phyloP scores from a whole-genome alignment of 2,329 filamentous ascomycete species.

The Penicillium rolfsii region DNA sequence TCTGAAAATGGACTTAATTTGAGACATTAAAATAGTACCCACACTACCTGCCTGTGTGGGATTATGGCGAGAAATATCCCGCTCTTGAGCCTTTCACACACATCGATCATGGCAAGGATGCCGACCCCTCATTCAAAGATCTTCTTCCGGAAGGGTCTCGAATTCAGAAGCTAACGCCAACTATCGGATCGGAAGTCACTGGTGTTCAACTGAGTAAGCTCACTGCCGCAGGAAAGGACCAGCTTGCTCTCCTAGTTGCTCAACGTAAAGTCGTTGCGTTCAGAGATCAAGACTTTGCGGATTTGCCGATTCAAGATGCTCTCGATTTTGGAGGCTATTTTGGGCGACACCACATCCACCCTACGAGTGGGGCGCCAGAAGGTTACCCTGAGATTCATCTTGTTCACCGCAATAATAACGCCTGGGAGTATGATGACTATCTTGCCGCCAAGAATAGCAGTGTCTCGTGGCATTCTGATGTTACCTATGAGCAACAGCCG shows the following conservation, averaged over 20 bases:
- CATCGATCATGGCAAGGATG: constrained; percentile 45
- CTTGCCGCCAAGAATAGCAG: constrained; percentile 71
- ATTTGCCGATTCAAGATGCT: constrained; percentile 69
- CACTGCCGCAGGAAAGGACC: constrained; percentile 35
- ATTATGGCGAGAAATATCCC: constrained; percentile 38
- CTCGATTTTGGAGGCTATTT: constrained; percentile 72
- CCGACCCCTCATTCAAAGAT: constrained; percentile 50
- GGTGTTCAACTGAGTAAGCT: constrained; percentile 39
- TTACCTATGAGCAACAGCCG: constrained; percentile 83
- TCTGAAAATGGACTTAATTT: not conserved
- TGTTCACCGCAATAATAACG: constrained; percentile 69
- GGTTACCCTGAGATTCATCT: constrained; percentile 74
- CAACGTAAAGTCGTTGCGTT: constrained; percentile 40
- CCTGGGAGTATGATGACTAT: constrained; percentile 61
- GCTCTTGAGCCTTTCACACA: constrained; percentile 49
- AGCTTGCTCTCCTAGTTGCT: constrained; percentile 40
- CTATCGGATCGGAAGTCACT: constrained; percentile 41
- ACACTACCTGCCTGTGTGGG: constrained; percentile 32
- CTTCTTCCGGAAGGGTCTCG: constrained; percentile 36
- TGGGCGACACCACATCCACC: constrained; percentile 77
- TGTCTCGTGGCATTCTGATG: constrained; percentile 83
- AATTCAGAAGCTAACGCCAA: constrained; percentile 36
- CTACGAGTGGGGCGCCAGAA: constrained; percentile 70
- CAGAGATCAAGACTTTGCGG: constrained; percentile 66
- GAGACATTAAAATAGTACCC: constrained; percentile 24